Base-by-base conservation (phyloP, 2,329 filamentous ascomycete genomes). In the Hypoxylon sp. region DNA sequence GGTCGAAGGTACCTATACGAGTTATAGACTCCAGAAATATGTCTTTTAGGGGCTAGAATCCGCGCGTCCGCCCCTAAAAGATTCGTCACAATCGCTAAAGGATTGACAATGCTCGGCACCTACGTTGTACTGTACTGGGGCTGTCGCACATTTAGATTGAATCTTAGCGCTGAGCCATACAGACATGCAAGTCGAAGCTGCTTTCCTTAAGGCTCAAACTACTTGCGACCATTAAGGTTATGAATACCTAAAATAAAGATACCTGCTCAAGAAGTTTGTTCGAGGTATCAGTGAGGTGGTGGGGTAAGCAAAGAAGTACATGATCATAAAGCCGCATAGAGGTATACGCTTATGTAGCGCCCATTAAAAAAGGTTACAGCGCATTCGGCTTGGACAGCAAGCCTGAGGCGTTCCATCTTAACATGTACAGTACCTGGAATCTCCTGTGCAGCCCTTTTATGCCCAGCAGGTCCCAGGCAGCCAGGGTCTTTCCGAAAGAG, bases 401-500 rank as follows among this genome's bases (percentile, higher is more conserved):
- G 17, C 39, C 39, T 22, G 39, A 17, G 8, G 39, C 17, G 39
- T 17, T 19, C 39, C 33, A 39, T 53, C 50, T 48, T 56, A 22
- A 35, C 54, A 56, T 56, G 54, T 44, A 44, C 39, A 19, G 39
- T 44, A 44, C 53, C 44, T 37, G 56, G 24, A 63, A 22, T 54
- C 56, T 37, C 46, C 39, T 54, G 47, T 59, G 50, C 42, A 31
- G 64, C 58, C 63, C 69, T 70, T 70, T 70, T 67, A 57, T 67
- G 60, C 17, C 60, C 66, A 54, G 35, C 4, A 4, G 6, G 6
- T 4, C 29, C 29, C 29, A 35, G 24, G 26, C 47, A 17, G 24
- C 53, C 37, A 72, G 70, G 70, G 65, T 71, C 60, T 63, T 70
- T 67, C 70, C 70, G 70, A 72, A 72, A 67, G 63, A 61, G 68